phyloP scores from a whole-genome alignment of 176 grass and related monocot species.

The Pontederia crassipes region DNA sequence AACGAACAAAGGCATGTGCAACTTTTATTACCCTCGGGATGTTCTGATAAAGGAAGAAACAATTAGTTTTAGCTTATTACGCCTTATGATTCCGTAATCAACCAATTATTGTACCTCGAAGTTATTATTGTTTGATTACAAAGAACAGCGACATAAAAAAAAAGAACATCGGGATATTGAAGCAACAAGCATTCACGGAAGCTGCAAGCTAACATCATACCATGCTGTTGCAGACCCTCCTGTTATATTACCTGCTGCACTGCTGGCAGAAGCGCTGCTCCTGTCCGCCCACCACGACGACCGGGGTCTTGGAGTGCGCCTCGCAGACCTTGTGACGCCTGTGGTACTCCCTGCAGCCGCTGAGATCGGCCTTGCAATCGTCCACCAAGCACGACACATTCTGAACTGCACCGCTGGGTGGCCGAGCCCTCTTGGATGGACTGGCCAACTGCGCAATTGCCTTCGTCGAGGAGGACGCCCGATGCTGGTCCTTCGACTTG shows the following conservation, averaged over 20 bases:
- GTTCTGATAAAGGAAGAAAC: too few species aligned
- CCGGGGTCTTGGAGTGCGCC: conserved; percentile 78
- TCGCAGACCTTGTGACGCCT: conserved; percentile 97
- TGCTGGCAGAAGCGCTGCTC: conserved; percentile 98
- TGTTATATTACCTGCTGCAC: conserved; percentile 77
- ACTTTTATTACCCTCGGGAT: too few species aligned
- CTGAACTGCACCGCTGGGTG: conserved; percentile 3
- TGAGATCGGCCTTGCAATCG: conserved; percentile 77
- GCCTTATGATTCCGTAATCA: too few species aligned
- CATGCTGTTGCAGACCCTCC: not conserved
- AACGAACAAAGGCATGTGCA: too few species aligned
- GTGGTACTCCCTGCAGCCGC: conserved; percentile 87
- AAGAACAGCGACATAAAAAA: too few species aligned
- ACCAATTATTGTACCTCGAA: too few species aligned
- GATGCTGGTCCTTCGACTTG: not conserved
- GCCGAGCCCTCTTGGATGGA: conserved; percentile 9
- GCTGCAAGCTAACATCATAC: too few species aligned
- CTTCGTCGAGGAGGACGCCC: not conserved
- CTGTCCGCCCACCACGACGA: conserved; percentile 65
- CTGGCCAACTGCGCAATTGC: conserved; percentile 4
- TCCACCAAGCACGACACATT: conserved; percentile 67
- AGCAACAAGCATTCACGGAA: too few species aligned
- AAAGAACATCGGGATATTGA: too few species aligned
- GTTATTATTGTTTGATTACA: too few species aligned
- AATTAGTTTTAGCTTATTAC: too few species aligned